Percentiles rank a stretch among this genome's conserved stretches.
phyloP scores from a whole-genome alignment of 495 filamentous ascomycete genomes.

The Hypoxylon subgilvum region DNA sequence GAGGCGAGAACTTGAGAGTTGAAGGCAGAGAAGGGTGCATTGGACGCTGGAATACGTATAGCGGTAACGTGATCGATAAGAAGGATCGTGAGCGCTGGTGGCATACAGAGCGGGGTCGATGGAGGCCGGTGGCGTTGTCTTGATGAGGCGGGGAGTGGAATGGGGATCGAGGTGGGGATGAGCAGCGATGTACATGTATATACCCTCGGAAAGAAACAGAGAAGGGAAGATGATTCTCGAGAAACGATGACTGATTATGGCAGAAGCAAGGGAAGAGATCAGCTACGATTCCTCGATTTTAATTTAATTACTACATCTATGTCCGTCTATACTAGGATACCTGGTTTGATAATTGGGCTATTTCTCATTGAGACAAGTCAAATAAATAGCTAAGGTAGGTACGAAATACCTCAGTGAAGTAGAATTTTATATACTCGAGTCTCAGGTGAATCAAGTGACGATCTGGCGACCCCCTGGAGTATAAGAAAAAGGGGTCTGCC shows the following conservation, averaged over 20 bases:
- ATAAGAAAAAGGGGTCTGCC: conserved; percentile 2
- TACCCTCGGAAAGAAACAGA: conserved; percentile 9
- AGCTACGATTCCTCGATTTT: conserved; percentile 9
- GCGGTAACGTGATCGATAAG: conserved; percentile 46
- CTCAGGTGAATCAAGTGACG: no score
- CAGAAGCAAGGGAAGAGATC: neutral
- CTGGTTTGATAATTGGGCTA: conserved; percentile 9
- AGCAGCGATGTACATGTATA: conserved; percentile 23
- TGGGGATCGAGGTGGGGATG: conserved; percentile 5
- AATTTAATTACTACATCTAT: conserved; percentile 16
- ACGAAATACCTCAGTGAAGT: no score
- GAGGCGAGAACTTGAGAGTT: conserved; percentile 49
- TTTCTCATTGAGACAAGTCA: neutral
- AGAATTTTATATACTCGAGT: no score
- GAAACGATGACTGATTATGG: conserved; percentile 14
- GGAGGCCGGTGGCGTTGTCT: conserved; percentile 46
- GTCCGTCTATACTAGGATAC: conserved; percentile 27
- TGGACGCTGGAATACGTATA: conserved; percentile 61
- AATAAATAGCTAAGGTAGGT: no score
- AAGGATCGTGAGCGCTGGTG: conserved; percentile 57
- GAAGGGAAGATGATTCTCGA: neutral
- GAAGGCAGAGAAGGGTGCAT: conserved; percentile 54
- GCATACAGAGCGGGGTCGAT: conserved; percentile 57
- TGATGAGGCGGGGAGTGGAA: conserved; percentile 3
- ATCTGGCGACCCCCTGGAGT: neutral